A percentile compares a stretch with the other conserved stretches of the same genome.
Conservation (phyloP, 192 early-diverging fungal species). For the Entomortierella lignicola region DNA sequence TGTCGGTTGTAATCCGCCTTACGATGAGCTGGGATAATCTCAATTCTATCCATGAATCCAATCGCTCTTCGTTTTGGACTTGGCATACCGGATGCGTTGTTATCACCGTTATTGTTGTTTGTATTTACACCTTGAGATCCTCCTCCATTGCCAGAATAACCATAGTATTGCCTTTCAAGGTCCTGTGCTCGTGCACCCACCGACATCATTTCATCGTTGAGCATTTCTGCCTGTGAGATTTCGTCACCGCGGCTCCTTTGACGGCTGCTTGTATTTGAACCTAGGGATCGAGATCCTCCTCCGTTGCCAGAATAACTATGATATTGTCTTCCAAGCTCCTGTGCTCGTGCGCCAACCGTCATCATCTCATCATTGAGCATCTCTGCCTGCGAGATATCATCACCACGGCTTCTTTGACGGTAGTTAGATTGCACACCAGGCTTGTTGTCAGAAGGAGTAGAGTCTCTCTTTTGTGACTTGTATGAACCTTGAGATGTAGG, state of each 20-base stretch:
- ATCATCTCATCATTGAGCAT: conserved; percentile 17
- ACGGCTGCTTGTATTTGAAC: too few relatives aligned
- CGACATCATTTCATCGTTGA: conserved; percentile 12
- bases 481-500: background rate
- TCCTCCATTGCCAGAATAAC: background rate
- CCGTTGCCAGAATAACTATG: too few relatives aligned
- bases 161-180: conserved; percentile 11
- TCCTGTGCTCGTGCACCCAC: conserved; percentile 17
- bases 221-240: conserved; percentile 20
- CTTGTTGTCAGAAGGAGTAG: conserved; percentile 25
- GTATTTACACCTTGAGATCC: background rate
- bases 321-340: conserved; percentile 12
- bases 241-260: conserved; percentile 7
- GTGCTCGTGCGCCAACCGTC: conserved; percentile 6
- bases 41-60: conserved; percentile 28
- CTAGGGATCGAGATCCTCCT: too few relatives aligned
- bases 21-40: conserved; percentile 36
- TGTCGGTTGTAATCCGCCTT: conserved; percentile 38
- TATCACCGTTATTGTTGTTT: background rate
- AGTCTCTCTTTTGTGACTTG: conserved; percentile 9
- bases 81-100: too few relatives aligned
- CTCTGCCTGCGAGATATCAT: conserved; percentile 29
- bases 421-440: conserved; percentile 43
- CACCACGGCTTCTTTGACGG: background rate
- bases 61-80: conserved; percentile 5